phyloP scores from a whole-genome alignment of 805 yeast genomes.

The Saccharomycopsis olivae region DNA sequence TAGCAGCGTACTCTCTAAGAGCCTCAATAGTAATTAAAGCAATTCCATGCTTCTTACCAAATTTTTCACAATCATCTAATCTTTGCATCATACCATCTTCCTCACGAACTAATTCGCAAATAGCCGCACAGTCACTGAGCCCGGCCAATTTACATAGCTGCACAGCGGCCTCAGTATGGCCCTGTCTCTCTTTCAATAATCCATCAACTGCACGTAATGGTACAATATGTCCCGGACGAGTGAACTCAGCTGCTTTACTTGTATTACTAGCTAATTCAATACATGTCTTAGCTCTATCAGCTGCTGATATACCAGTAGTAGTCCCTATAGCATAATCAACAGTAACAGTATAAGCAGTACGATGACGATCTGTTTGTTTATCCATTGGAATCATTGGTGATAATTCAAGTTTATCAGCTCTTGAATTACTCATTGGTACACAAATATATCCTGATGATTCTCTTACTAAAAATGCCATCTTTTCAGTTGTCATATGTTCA shows the following conservation, averaged over 20 bases:
- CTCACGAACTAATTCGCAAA: constrained; percentile 89
- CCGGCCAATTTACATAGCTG: constrained; percentile 74
- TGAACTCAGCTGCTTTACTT: constrained; percentile 52
- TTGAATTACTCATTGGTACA: constrained; percentile 67
- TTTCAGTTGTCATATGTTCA: constrained; percentile 58
- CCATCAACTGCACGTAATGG: constrained; percentile 90
- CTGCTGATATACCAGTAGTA: constrained; percentile 94
- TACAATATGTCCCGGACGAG: constrained; percentile 89
- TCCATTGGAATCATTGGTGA: constrained; percentile 53
- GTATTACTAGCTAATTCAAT: constrained; percentile 52
- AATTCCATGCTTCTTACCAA: constrained; percentile 49
- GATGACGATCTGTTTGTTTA: constrained; percentile 69
- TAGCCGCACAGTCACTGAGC: constrained; percentile 77
- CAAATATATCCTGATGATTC: constrained; percentile 88
- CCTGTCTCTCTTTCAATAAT: constrained; percentile 69
- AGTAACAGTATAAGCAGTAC: constrained; percentile 93
- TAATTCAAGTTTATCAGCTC: constrained; percentile 72
- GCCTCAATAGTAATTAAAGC: constrained; percentile 74
- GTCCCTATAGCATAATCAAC: constrained; percentile 82
- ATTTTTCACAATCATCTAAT: constrained; percentile 69
- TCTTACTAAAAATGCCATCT: constrained; percentile 91
- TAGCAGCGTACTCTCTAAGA: constrained; percentile 36
- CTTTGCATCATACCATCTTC: constrained; percentile 95
- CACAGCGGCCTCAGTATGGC: constrained; percentile 97
- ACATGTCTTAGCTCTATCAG: constrained; percentile 83